Percentiles rank a stretch among this genome's conserved stretches.
These are phyloP conservation scores for Achaetomiella virescens DNA, from an alignment of 495 filamentous ascomycete species.

Conservation along the genomic window DNA sequence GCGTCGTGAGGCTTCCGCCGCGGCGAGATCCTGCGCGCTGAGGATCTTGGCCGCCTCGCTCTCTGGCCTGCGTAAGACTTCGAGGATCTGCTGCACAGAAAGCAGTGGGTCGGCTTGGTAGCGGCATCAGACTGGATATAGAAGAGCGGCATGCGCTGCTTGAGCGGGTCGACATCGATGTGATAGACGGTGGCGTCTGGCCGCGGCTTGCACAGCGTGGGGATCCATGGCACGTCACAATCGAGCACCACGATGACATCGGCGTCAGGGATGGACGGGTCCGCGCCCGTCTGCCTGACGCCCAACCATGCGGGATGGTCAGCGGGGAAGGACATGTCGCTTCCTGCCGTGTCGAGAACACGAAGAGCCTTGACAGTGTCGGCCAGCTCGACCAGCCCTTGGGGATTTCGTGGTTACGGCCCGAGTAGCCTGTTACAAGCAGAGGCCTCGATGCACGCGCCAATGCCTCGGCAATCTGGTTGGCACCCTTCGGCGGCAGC, in stretches of 20 bases:
- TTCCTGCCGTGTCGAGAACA: constrained; percentile 83
- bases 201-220: constrained; percentile 52
- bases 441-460: constrained; percentile 68
- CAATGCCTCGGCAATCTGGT: constrained; percentile 64
- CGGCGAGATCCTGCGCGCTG: constrained; percentile 37
- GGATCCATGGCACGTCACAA: constrained; percentile 69
- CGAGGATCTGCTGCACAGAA: constrained; percentile 65
- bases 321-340: constrained; percentile 93
- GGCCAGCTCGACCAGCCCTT: constrained; percentile 70
- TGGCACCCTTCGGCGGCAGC: constrained; percentile 57
- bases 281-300: constrained; percentile 68
- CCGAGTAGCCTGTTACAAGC: constrained; percentile 76
- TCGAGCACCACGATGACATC: constrained; percentile 84
- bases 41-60: constrained; percentile 42
- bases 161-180: constrained; percentile 80
- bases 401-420: constrained; percentile 64
- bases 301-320: constrained; percentile 68
- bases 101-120: constrained; percentile 72
- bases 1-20: constrained; percentile 51
- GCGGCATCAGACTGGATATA: constrained; percentile 69
- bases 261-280: constrained; percentile 58
- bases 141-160: constrained; percentile 79
- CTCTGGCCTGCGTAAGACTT: constrained; percentile 42
- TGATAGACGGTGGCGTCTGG: constrained; percentile 66
- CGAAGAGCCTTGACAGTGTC: constrained; percentile 71